Percentiles rank a stretch among this genome's conserved stretches.
phyloP scores from a whole-genome alignment of 176 grass and related monocot species.

The Otatea glauca region DNA sequence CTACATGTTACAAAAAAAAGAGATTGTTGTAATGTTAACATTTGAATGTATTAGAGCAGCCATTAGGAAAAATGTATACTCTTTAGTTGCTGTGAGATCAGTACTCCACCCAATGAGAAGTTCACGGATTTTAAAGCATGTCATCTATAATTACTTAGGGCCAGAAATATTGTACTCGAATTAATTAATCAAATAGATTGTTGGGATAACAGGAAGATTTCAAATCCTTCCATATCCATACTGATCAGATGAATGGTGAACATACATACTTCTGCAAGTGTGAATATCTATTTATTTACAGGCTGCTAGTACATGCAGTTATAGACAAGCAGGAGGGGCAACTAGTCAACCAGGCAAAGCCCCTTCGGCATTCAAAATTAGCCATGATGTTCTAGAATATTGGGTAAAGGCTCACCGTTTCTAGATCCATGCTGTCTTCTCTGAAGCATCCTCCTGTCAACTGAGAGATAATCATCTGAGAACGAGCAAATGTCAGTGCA shows the following conservation, averaged over 20 bases:
- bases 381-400: constrained; percentile 8
- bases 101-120: not conserved
- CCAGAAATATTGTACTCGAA: not conserved
- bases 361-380: constrained; percentile 13
- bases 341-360: constrained; percentile 16
- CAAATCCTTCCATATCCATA: not conserved
- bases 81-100: not conserved
- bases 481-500: constrained; percentile 43
- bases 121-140: not conserved
- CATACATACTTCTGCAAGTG: not conserved
- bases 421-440: constrained; percentile 71
- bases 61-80: not conserved
- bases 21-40: constrained; percentile 9
- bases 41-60: not conserved
- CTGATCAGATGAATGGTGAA: not conserved
- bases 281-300: constrained; percentile 10
- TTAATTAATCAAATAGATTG: constrained; percentile 17
- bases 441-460: constrained; percentile 57
- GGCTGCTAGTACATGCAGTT: not conserved
- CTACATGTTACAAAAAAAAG: constrained; percentile 50
- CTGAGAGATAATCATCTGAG: constrained; percentile 72
- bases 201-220: not conserved
- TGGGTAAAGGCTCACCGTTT: constrained; percentile 53
- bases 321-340: constrained; percentile 17
- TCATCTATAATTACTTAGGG: not conserved